A percentile compares a stretch with the other conserved stretches of the same genome.
Conservation (phyloP, 306 rosid genomes). For the Macrotyloma uniflorum region DNA sequence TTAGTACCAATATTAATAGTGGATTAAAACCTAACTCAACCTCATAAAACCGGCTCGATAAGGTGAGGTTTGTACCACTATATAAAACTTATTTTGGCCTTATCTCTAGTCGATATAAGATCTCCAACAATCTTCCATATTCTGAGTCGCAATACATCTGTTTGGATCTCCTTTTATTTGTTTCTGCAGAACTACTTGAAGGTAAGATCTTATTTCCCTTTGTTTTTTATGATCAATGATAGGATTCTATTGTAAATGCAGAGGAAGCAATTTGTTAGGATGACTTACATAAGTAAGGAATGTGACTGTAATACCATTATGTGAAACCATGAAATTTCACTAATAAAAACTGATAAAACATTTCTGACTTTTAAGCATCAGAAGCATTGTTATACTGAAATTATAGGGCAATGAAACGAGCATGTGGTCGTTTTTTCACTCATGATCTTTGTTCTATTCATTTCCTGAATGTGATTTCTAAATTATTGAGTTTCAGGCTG, state of each 20-base stretch:
- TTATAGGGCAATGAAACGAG: not conserved
- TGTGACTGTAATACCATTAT: not conserved
- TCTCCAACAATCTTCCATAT: too few species aligned
- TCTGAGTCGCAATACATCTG: conserved; percentile 77
- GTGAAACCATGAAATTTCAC: conserved; percentile 15
- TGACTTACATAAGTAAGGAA: not conserved
- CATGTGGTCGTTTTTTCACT: not conserved
- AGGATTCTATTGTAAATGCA: not conserved
- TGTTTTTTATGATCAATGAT: conserved; percentile 21
- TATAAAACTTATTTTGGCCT: too few species aligned
- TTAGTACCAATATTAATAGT: too few species aligned
- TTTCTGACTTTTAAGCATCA: not conserved
- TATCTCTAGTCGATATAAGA: too few species aligned
- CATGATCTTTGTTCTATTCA: not conserved
- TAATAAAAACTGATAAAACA: not conserved
- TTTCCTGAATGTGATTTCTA: not conserved
- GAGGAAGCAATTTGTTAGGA: not conserved
- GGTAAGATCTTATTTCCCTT: conserved; percentile 57
- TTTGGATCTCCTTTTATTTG: conserved; percentile 93
- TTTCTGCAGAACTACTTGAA: conserved; percentile 98
- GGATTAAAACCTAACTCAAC: too few species aligned
- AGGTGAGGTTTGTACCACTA: too few species aligned
- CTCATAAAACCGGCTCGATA: too few species aligned
- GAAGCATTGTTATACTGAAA: not conserved
- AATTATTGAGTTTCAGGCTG: not conserved